Percentiles rank a stretch among this genome's conserved stretches.
phyloP scores from a whole-genome alignment of 805 yeast genomes.

The Candida easanensis region DNA sequence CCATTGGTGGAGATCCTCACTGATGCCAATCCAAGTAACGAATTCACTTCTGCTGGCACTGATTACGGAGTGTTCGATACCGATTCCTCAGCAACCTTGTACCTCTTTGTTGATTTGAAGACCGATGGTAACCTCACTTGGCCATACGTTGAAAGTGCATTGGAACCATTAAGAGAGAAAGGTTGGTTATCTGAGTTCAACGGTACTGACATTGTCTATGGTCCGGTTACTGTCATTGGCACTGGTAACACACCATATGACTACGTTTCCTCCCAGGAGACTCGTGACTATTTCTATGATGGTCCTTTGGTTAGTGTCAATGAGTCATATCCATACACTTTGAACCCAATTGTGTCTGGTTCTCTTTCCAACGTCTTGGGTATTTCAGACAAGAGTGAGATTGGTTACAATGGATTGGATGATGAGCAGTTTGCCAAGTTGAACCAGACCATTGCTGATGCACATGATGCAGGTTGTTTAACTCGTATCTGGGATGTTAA shows the following conservation, averaged over 20 bases:
- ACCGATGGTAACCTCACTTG: conserved; percentile 49
- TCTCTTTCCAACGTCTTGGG: conserved; percentile 34
- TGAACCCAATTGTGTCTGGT: conserved; percentile 43
- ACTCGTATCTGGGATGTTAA: conserved; percentile 76
- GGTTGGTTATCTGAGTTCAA: conserved; percentile 49
- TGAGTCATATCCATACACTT: conserved; percentile 24
- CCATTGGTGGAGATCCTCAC: conserved; percentile 50
- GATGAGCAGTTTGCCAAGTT: conserved; percentile 34
- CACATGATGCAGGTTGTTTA: conserved; percentile 50
- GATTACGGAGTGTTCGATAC: conserved; percentile 44
- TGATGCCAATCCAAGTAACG: conserved; percentile 39
- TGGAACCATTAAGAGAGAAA: conserved; percentile 48
- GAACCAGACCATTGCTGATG: conserved; percentile 30
- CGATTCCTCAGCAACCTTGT: conserved; percentile 48
- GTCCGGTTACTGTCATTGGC: conserved; percentile 62
- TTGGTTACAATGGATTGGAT: conserved; percentile 32
- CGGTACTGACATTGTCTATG: conserved; percentile 36
- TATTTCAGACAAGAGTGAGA: conserved; percentile 4
- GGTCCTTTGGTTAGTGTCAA: conserved; percentile 40
- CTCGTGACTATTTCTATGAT: conserved; percentile 44
- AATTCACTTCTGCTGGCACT: conserved; percentile 14
- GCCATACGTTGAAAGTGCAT: conserved; percentile 43
- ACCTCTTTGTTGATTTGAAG: conserved; percentile 65
- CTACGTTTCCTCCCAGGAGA: conserved; percentile 30
- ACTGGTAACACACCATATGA: conserved; percentile 67